Conservation (phyloP, 352 stramenopile species). For the Globisporangium orthogonon region DNA sequence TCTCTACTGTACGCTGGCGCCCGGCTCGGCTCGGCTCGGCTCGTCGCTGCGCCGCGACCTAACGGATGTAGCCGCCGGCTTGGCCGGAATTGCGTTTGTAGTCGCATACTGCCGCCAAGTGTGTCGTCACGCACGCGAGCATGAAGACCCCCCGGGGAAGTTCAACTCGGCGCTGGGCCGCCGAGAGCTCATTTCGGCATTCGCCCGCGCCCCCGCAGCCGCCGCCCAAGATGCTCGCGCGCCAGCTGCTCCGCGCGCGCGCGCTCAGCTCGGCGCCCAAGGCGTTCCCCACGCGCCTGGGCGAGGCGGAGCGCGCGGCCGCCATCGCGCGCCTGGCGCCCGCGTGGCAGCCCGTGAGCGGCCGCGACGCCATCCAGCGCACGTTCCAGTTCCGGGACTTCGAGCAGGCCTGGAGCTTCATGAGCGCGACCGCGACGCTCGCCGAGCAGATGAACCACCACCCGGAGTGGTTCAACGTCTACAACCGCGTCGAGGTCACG, state of each 20-base stretch:
- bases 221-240: conserved; percentile 4
- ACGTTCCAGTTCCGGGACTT: conserved; percentile 86
- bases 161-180: background rate
- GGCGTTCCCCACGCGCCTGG: conserved; percentile 40
- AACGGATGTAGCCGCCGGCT: too few relatives aligned
- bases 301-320: conserved; percentile 28
- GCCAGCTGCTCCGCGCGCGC: conserved; percentile 9
- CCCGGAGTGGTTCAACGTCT: conserved; percentile 99
- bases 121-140: background rate
- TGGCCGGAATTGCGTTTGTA: background rate
- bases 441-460: conserved; percentile 94
- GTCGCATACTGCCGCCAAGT: background rate
- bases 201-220: too few relatives aligned
- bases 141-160: conserved; percentile 7
- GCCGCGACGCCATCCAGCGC: conserved; percentile 78
- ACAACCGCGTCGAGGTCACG: conserved; percentile 96
- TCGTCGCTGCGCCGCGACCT: too few relatives aligned
- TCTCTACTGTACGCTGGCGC: too few relatives aligned
- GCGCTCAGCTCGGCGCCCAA: conserved; percentile 16
- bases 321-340: conserved; percentile 36
- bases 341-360: conserved; percentile 42
- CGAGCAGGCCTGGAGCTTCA: conserved; percentile 75
- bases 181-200: conserved; percentile 9
- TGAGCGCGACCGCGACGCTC: conserved; percentile 61
- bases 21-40: too few relatives aligned